These are phyloP conservation scores for Fusarium vanettenii DNA, from an alignment of 2,329 filamentous ascomycete species.

Conservation along the genomic window DNA sequence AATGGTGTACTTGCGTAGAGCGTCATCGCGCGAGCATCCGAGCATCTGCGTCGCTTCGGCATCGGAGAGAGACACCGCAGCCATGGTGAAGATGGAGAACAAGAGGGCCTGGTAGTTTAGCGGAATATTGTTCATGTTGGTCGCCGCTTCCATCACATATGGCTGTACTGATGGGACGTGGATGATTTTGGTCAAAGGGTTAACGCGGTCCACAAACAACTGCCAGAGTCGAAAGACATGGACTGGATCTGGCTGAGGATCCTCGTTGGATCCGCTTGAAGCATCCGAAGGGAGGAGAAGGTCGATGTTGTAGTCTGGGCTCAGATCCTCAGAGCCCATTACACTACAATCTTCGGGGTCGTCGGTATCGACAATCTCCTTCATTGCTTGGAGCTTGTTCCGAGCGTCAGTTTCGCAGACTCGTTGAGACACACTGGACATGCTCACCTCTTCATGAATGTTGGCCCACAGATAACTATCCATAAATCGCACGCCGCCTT, in stretches of 20 bases:
- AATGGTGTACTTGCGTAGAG: constrained; percentile 62
- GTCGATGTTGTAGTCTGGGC: constrained; percentile 65
- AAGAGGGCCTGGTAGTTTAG: constrained; percentile 70
- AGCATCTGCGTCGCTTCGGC: constrained; percentile 67
- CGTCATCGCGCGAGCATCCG: constrained; percentile 61
- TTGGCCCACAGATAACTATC: constrained; percentile 66
- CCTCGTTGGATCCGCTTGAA: constrained; percentile 54
- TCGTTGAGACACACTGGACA: background rate
- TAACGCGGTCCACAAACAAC: constrained; percentile 78
- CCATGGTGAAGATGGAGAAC: constrained; percentile 74
- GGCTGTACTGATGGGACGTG: constrained; percentile 78
- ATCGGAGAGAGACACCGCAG: constrained; percentile 65
- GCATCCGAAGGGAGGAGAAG: constrained; percentile 59
- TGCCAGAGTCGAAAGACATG: constrained; percentile 81
- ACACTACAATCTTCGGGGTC: constrained; percentile 61
- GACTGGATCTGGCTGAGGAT: constrained; percentile 72
- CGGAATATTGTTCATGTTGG: constrained; percentile 65
- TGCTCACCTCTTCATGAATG: constrained; percentile 66
- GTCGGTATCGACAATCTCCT: constrained; percentile 65
- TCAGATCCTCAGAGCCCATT: constrained; percentile 60
- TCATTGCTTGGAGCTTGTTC: constrained; percentile 66
- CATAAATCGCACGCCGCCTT: constrained; percentile 67
- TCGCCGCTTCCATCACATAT: constrained; percentile 71
- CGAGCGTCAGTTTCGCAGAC: constrained; percentile 2
- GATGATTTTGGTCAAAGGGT: constrained; percentile 78